Percentiles rank a stretch among this genome's conserved stretches.
phyloP scores from a whole-genome alignment of 139 green algal genomes.

The Tetraselmis striata region DNA sequence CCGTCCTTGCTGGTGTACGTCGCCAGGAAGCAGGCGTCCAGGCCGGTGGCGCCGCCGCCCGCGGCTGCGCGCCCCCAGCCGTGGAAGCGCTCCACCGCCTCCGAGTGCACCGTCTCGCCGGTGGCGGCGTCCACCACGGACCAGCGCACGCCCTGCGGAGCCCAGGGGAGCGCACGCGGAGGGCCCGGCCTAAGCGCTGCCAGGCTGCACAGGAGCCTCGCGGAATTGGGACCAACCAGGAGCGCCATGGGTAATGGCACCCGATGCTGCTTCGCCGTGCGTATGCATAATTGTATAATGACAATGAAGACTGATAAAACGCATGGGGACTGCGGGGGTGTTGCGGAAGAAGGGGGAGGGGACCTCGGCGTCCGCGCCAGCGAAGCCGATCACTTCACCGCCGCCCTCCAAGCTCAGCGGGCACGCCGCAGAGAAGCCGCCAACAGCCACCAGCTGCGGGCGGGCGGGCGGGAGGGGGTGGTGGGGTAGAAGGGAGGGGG shows the following conservation, averaged over 20 bases:
- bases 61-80: not conserved
- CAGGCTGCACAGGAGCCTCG: too few relatives aligned
- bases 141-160: not conserved
- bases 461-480: too few relatives aligned
- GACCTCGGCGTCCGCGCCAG: not conserved
- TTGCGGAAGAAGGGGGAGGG: not conserved
- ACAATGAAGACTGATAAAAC: too few relatives aligned
- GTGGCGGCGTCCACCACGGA: constrained; percentile 9
- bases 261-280: too few relatives aligned
- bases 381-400: not conserved
- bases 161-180: too few relatives aligned
- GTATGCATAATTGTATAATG: too few relatives aligned
- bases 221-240: too few relatives aligned
- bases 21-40: not conserved
- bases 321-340: too few relatives aligned
- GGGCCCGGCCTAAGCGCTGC: too few relatives aligned
- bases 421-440: not conserved
- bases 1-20: not conserved
- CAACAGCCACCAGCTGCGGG: not conserved
- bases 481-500: too few relatives aligned
- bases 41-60: not conserved
- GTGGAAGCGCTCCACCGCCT: not conserved
- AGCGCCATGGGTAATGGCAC: too few relatives aligned
- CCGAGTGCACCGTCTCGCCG: constrained; percentile 8
- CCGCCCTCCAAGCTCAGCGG: not conserved